Evolutionary conservation across 805 yeast genomes (phyloP).

Genomic region (Pichia pseudocactophila): DNA sequence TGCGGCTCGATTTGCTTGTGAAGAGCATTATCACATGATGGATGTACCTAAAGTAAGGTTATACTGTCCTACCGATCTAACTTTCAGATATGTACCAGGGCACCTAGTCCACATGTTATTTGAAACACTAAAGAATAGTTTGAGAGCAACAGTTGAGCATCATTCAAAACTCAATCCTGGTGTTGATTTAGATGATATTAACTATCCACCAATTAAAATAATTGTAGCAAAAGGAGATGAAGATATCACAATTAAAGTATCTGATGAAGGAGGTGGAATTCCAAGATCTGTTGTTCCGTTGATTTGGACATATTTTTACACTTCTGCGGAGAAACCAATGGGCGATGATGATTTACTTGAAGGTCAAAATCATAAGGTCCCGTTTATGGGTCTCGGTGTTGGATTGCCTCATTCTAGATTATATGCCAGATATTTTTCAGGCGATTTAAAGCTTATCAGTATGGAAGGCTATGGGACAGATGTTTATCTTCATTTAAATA

Average conservation of each 20-base stretch:
- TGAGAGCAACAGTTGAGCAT: slow-evolving; percentile 82
- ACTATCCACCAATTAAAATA: slow-evolving; percentile 77
- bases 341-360: slow-evolving; percentile 27
- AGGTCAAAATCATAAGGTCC: slow-evolving; percentile 42
- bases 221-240: slow-evolving; percentile 84
- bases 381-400: slow-evolving; percentile 92
- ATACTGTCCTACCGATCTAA: slow-evolving; percentile 66
- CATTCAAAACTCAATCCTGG: slow-evolving; percentile 49
- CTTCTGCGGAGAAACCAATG: slow-evolving; percentile 70
- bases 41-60: slow-evolving; percentile 81
- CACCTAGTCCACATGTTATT: slow-evolving; percentile 86
- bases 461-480: slow-evolving; percentile 96
- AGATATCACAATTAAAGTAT: slow-evolving; percentile 82
- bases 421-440: slow-evolving; percentile 86
- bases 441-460: slow-evolving; percentile 75
- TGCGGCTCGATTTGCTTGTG: slow-evolving; percentile 83
- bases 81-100: slow-evolving; percentile 89
- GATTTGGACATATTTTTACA: slow-evolving; percentile 87
- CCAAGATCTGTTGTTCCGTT: slow-evolving; percentile 75
- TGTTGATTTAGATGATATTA: slow-evolving; percentile 48
- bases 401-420: slow-evolving; percentile 81
- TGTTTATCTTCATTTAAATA: slow-evolving; percentile 77
- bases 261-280: slow-evolving; percentile 93
- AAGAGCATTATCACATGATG: slow-evolving; percentile 78
- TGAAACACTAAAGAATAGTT: slow-evolving; percentile 78